Conservation (phyloP, 768 basidiomycete species). For the Hebeloma cylindrosporum region DNA sequence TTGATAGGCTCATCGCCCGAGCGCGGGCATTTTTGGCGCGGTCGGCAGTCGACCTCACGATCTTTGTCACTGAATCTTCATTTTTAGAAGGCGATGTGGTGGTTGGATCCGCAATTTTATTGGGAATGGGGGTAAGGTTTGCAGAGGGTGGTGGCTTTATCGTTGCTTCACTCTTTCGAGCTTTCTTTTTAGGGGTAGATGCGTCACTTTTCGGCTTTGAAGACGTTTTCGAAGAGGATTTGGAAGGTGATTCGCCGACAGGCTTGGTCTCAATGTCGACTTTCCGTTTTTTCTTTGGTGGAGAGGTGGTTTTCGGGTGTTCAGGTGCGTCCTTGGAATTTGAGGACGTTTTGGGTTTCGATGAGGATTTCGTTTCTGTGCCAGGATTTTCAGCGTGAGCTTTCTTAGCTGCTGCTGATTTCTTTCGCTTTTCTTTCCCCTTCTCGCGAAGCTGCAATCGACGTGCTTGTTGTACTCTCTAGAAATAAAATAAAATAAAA, state of each 20-base stretch:
- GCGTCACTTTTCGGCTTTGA: not conserved
- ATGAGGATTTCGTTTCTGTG: not conserved
- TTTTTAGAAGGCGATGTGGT: conserved; percentile 6
- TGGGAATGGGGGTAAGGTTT: not conserved
- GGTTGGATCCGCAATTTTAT: not conserved
- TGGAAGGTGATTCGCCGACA: not conserved
- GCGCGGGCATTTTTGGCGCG: conserved; percentile 39
- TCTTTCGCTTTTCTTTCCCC: conserved; percentile 6
- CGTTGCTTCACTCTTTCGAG: conserved; percentile 1
- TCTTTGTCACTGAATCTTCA: conserved; percentile 28
- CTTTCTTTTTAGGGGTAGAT: not conserved
- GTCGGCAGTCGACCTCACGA: conserved; percentile 37
- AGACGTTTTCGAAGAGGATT: not conserved
- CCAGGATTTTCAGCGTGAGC: not conserved
- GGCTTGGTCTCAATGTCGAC: conserved; percentile 1
- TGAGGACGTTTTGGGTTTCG: not conserved
- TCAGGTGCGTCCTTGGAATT: not conserved
- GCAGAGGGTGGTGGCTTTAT: not conserved
- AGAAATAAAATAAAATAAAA: not conserved
- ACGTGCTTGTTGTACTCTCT: conserved; percentile 49
- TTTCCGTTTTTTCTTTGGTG: conserved; percentile 27
- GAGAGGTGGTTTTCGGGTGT: conserved; percentile 1
- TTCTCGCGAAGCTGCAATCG: conserved; percentile 49
- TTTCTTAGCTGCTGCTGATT: conserved; percentile 9
- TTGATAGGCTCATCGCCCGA: conserved; percentile 22